Evolutionary conservation across 805 yeast species (phyloP), one percentile per base, ranked within the genome.

Genomic region (Tetrapisispora iriomotensis): DNA sequence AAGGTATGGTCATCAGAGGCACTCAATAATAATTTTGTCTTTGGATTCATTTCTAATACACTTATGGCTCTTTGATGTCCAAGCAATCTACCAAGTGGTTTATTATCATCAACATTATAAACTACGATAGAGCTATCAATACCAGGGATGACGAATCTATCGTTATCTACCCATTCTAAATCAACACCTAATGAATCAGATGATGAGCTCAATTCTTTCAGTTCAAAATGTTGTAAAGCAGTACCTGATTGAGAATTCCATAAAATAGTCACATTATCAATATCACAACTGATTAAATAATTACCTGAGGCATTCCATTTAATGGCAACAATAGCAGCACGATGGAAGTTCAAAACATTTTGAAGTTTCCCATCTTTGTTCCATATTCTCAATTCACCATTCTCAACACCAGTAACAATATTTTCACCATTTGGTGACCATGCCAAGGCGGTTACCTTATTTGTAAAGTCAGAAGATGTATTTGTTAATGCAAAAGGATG

Each of bases 301-400:
- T 68, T 64, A 2, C 79, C 77, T 14, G 68, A 62, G 8, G 62
- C 57, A 41, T 74, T 79, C 94, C 94, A 86, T 39, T 65, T 56
- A 4, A 82, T 60, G 2, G 67, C 54, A 8, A 76, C 50, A 1
- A 86, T 68, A 0, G 88, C 74, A 2, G 73, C 57, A 32, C 67
- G 65, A 47, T 77, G 83, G 27, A 71, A 54, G 20, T 69, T 65
- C 48, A 77, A 58, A 1, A 73, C 71, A 37, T 76, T 79, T 42
- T 73, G 66, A 28, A 85, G 63, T 23, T 71, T 69, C 0, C 95
- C 94, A 34, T 75, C 79, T 0, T 73, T 66, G 9, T 78, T 71
- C 94, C 95, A 87, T n/a, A 83, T 65, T 40, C 90, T 63, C 8
- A 87, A 50, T 49, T 82, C 90, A 12, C 95, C 95, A 50, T 70